A percentile compares a stretch with the other conserved stretches of the same genome.
These are phyloP conservation scores for Cladophialophora bantiana DNA, from an alignment of 2,329 filamentous ascomycete genomes.

Conservation along the genomic window DNA sequence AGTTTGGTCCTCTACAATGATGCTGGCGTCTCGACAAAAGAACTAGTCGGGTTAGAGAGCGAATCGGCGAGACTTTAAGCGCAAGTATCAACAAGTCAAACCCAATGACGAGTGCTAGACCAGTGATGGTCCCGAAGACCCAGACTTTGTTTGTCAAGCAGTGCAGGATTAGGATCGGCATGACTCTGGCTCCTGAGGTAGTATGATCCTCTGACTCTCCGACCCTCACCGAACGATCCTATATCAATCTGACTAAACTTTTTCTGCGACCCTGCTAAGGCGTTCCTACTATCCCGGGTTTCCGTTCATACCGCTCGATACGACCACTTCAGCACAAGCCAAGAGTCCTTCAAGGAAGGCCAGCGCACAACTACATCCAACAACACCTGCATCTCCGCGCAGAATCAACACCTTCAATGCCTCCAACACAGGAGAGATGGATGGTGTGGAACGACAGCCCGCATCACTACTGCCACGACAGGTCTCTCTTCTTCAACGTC, in stretches of 20 bases:
- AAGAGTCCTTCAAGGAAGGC: not conserved
- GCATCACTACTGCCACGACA: constrained; percentile 15
- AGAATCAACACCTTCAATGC: constrained; percentile 9
- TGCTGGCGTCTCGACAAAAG: not conserved
- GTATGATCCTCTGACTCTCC: not conserved
- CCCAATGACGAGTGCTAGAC: not conserved
- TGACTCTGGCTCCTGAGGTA: not conserved
- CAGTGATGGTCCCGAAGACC: not conserved
- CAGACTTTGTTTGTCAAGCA: not conserved
- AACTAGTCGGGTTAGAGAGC: not conserved
- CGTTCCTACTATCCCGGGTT: not conserved
- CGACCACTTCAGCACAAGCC: not conserved
- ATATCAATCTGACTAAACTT: not conserved
- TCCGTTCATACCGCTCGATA: not conserved
- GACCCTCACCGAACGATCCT: not conserved
- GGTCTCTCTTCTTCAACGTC: constrained; percentile 12
- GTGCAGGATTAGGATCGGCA: not conserved
- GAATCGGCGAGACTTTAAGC: not conserved
- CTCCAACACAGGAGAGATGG: constrained; percentile 17
- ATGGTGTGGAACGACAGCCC: constrained; percentile 14
- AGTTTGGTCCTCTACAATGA: not conserved
- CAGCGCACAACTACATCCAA: not conserved
- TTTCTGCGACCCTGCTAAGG: not conserved
- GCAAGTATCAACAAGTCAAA: not conserved
- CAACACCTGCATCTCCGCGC: not conserved